phyloP scores from a whole-genome alignment of 441 rosid genomes.

The Gossypium laxum region DNA sequence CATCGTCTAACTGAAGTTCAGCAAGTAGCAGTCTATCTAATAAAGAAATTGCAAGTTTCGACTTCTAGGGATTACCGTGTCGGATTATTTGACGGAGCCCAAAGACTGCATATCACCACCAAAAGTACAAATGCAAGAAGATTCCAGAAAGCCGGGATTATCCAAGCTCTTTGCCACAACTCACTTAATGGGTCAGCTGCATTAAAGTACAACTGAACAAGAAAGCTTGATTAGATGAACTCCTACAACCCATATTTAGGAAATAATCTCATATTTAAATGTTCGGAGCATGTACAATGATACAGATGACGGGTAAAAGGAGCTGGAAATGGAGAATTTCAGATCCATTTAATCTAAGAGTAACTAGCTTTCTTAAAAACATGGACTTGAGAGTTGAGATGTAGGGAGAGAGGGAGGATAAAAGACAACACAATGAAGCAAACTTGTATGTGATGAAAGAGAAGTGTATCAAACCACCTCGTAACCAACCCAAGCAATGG shows the following conservation, averaged over 20 bases:
- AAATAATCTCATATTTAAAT: not conserved
- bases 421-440: not conserved
- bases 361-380: not conserved
- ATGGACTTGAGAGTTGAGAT: not conserved
- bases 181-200: slow-evolving; percentile 48
- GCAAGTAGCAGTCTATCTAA: not conserved
- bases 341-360: not conserved
- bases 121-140: slow-evolving; percentile 36
- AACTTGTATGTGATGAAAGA: not conserved
- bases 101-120: slow-evolving; percentile 34
- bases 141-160: slow-evolving; percentile 49
- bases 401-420: not conserved
- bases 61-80: slow-evolving; percentile 21
- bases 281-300: not conserved
- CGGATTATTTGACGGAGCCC: slow-evolving; percentile 35
- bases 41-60: not conserved
- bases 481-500: slow-evolving; percentile 44
- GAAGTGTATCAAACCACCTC: slow-evolving; percentile 28
- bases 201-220: slow-evolving; percentile 37
- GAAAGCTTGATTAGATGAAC: slow-evolving; percentile 10
- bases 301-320: not conserved
- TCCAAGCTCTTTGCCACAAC: slow-evolving; percentile 42
- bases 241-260: not conserved
- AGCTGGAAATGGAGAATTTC: not conserved
- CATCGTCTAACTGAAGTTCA: not conserved